Evolutionary conservation across 1,284 basidiomycete species (phyloP).

Genomic region (Cutaneotrichosporon arboriforme): DNA sequence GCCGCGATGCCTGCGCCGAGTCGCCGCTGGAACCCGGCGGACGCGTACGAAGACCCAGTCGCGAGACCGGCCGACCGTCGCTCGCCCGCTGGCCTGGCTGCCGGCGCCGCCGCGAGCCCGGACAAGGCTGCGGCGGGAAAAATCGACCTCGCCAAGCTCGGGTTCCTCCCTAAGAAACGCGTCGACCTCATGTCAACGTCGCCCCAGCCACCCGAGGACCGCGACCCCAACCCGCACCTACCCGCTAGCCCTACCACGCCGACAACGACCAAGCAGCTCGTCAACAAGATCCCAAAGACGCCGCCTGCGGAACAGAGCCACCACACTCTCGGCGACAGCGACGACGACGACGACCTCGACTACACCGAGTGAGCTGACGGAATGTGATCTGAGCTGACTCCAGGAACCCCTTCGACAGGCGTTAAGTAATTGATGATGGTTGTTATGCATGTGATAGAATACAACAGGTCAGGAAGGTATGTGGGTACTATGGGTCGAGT

Average conservation of each 20-base stretch:
- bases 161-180: slow-evolving; percentile 46
- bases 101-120: slow-evolving; percentile 15
- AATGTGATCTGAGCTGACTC: background rate
- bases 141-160: slow-evolving; percentile 48
- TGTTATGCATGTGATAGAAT: background rate
- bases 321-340: slow-evolving; percentile 39
- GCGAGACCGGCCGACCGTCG: slow-evolving; percentile 4
- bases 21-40: slow-evolving; percentile 42
- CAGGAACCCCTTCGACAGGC: slow-evolving; percentile 43
- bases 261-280: slow-evolving; percentile 15
- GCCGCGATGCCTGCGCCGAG: background rate
- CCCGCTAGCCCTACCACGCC: slow-evolving; percentile 17
- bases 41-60: slow-evolving; percentile 35
- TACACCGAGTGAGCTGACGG: slow-evolving; percentile 42
- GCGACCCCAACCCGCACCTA: slow-evolving; percentile 33
- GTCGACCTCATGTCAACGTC: slow-evolving; percentile 44
- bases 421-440: background rate
- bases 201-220: slow-evolving; percentile 21
- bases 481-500: background rate
- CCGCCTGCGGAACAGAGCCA: slow-evolving; percentile 29
- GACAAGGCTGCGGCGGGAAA: slow-evolving; percentile 29
- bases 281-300: slow-evolving; percentile 39
- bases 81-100: background rate
- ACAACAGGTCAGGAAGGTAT: background rate
- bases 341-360: slow-evolving; percentile 42